These are phyloP conservation scores for Fusarium fracticaudum DNA, from an alignment of 2,329 filamentous ascomycete genomes.

Conservation along the genomic window DNA sequence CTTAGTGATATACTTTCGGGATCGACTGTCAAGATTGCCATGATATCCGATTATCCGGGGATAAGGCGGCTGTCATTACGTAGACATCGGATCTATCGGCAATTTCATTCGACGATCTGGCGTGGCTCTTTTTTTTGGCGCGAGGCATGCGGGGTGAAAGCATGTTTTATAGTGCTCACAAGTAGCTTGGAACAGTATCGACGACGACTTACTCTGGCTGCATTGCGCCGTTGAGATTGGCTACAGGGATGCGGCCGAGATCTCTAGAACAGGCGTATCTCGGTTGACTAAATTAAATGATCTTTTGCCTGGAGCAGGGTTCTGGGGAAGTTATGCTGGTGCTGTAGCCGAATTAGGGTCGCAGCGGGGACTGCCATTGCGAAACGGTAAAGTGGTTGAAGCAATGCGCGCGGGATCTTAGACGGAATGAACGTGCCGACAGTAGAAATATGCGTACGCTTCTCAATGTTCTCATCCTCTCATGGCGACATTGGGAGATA, in stretches of 20 bases:
- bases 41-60: not conserved
- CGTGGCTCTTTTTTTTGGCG: not conserved
- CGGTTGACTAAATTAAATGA: not conserved
- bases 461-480: too few relatives aligned
- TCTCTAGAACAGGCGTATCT: not conserved
- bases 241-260: not conserved
- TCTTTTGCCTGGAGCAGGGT: not conserved
- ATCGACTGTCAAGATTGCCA: not conserved
- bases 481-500: not conserved
- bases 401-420: rapidly evolving
- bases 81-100: not conserved
- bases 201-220: not conserved
- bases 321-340: not conserved
- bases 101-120: not conserved
- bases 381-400: too few relatives aligned
- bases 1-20: not conserved
- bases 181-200: not conserved
- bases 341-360: not conserved
- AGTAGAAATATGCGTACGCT: rapidly evolving
- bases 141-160: not conserved
- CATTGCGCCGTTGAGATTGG: not conserved
- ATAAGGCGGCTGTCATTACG: not conserved
- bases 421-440: not conserved
- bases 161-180: not conserved
- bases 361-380: rapidly evolving